Conservation (phyloP, 2,329 filamentous ascomycete species). For the Verruconis gallopava region DNA sequence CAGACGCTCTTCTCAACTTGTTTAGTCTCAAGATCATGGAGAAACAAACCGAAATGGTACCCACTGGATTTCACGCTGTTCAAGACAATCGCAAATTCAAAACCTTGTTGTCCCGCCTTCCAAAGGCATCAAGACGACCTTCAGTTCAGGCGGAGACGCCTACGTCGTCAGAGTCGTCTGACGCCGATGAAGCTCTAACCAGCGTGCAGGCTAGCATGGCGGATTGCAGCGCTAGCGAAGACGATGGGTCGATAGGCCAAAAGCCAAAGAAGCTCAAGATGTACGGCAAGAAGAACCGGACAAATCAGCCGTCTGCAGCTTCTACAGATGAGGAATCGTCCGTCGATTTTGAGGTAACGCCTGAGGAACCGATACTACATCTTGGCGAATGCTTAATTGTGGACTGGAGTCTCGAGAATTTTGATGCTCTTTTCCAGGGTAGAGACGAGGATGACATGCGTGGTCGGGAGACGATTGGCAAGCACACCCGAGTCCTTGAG, state of each 20-base stretch:
- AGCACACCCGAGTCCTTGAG: slow-evolving; percentile 40
- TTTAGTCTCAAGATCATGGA: slow-evolving; percentile 63
- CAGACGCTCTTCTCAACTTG: slow-evolving; percentile 51
- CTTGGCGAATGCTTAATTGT: slow-evolving; percentile 76
- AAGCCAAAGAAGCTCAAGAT: slow-evolving; percentile 10
- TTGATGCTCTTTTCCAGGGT: slow-evolving; percentile 54
- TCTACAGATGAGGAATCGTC: slow-evolving; percentile 14
- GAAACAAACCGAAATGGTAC: slow-evolving; percentile 43
- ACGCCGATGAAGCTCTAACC: slow-evolving; percentile 1
- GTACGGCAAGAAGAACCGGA: slow-evolving; percentile 18
- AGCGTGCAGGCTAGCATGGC: slow-evolving; percentile 1
- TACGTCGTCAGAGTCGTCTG: slow-evolving; percentile 2
- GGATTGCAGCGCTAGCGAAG: not conserved
- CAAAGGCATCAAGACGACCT: not conserved
- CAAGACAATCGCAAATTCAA: slow-evolving; percentile 47
- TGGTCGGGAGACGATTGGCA: slow-evolving; percentile 45
- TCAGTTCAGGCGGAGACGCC: not conserved
- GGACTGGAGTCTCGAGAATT: slow-evolving; percentile 66
- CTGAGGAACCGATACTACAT: slow-evolving; percentile 48
- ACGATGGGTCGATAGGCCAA: not conserved
- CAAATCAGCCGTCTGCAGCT: slow-evolving; percentile 18
- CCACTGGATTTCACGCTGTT: slow-evolving; percentile 55
- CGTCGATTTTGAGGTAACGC: slow-evolving; percentile 35
- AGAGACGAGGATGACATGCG: slow-evolving; percentile 35
- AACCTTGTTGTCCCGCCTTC: slow-evolving; percentile 36